Base-by-base conservation (phyloP, 2,329 filamentous ascomycete genomes). In the Beauveria scarabaeidicola region DNA sequence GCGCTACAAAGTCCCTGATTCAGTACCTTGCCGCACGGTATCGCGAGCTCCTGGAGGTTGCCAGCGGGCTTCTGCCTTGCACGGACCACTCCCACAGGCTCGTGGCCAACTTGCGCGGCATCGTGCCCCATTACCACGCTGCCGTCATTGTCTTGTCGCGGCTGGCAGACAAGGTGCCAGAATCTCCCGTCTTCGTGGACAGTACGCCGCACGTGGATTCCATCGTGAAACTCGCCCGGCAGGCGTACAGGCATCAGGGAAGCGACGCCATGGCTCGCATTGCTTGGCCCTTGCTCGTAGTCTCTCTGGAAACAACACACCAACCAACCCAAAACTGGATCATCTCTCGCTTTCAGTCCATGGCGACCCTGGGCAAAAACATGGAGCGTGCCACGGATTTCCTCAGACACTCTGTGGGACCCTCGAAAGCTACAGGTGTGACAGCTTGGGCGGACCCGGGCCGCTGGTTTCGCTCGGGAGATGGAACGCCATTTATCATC, bases 231-330 rank as follows among this genome's bases (percentile, higher is more conserved):
- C 61, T 74, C 5, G 68, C 69, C 2, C 68, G 68, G 38, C 71
- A 73, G 41, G 66, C 67, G 10, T 69, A 67, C 56, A 69, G 66
- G 29, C 67, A 73, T 44, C 67, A 68, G 6, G 70, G 71, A 7
- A 65, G 70, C 13, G 65, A 69, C n/a, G 66, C 69, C 6, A 67
- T 72, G 48, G 60, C 68, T 5, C 66, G 69, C 43, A 65, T 73
- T 15, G 69, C 71, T 0, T 73, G 71, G 69, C 69, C 71, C 6
- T 61, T 74, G 13, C 72, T 73, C 58, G 65, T 72, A 27, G 72
- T 67, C 5, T 70, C 67, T 5, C 62, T 74, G 5, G 71, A 73
- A 61, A 73, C 70, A 5, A 64, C 69, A 9, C 67, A 72, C 32
- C 60, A 65, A 2, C 60, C 70, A 2, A 67, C 73, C 27, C 69